Percentiles rank a stretch among this genome's conserved stretches.
phyloP scores from a whole-genome alignment of 2,329 filamentous ascomycete species.

The Colletotrichum sp. region DNA sequence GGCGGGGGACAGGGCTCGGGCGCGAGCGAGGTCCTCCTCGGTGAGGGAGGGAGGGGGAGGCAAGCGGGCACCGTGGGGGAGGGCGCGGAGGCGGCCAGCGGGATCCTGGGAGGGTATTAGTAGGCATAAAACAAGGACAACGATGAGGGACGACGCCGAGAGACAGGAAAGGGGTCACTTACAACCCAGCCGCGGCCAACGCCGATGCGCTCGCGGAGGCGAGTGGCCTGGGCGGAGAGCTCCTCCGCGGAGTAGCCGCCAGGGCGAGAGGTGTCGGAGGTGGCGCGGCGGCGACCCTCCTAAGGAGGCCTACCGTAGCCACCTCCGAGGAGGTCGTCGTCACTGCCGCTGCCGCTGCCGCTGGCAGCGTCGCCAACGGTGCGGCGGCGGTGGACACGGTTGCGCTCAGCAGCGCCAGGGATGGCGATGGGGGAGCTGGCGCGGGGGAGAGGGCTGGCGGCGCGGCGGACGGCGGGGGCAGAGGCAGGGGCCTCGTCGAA shows the following conservation, averaged over 20 bases:
- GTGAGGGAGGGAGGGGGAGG: constrained; percentile 2
- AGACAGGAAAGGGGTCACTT: neutral
- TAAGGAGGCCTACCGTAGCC: neutral
- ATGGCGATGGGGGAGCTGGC: neutral
- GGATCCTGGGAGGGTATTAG: no score
- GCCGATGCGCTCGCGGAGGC: neutral
- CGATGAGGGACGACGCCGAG: no score
- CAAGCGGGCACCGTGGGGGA: neutral
- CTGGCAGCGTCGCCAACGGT: neutral
- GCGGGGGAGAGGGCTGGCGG: neutral
- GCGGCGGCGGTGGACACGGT: neutral
- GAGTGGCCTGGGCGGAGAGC: neutral
- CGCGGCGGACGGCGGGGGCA: neutral
- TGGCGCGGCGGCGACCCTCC: constrained; percentile 7
- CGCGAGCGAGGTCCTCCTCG: neutral
- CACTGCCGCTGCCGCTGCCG: neutral
- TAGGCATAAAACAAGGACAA: no score
- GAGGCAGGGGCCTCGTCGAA: no score
- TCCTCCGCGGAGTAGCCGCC: constrained; percentile 3
- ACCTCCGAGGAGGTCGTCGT: neutral
- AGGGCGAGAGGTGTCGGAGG: constrained; percentile 6
- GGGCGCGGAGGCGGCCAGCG: constrained; percentile 11
- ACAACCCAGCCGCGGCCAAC: neutral
- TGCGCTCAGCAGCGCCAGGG: neutral
- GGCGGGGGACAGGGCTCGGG: neutral